These are phyloP conservation scores for Rugosomyces carneus DNA, from an alignment of 1,284 basidiomycete species.

Conservation along the genomic window DNA sequence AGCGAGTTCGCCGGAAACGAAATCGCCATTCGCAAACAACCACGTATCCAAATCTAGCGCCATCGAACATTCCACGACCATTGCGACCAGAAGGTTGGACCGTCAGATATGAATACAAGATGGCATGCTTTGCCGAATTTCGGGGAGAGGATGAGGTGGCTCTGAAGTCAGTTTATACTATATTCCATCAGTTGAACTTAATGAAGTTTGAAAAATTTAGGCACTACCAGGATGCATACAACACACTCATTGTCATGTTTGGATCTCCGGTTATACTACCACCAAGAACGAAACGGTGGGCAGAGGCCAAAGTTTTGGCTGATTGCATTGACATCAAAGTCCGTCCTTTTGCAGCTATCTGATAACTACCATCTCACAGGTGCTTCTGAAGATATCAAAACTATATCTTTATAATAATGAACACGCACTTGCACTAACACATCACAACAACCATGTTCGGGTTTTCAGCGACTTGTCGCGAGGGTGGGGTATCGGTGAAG, in stretches of 20 bases:
- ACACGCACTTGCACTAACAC: conserved; percentile 67
- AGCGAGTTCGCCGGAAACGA: conserved; percentile 85
- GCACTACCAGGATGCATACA: conserved; percentile 90
- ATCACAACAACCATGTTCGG: conserved; percentile 80
- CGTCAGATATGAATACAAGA: conserved; percentile 95
- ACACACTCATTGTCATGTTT: conserved; percentile 79
- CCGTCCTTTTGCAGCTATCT: conserved; percentile 12
- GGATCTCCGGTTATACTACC: conserved; percentile 79
- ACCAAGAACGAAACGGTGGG: conserved; percentile 95
- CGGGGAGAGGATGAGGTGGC: conserved; percentile 86
- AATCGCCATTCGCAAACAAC: conserved; percentile 63
- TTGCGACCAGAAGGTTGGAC: conserved; percentile 88
- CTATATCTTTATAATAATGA: conserved; percentile 87
- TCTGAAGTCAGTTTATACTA: conserved; percentile 53
- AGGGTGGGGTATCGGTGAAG: conserved; percentile 96
- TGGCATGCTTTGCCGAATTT: conserved; percentile 94
- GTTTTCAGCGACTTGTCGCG: conserved; percentile 85
- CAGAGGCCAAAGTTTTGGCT: conserved; percentile 93
- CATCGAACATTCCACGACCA: conserved; percentile 45
- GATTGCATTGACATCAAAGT: conserved; percentile 90
- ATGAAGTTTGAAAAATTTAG: conserved; percentile 31
- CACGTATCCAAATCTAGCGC: conserved; percentile 40
- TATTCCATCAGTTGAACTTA: conserved; percentile 11
- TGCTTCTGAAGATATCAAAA: conserved; percentile 63
- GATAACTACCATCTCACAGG: conserved; percentile 1